These are phyloP conservation scores for Recurvomyces mirabilis DNA, from an alignment of 495 filamentous ascomycete genomes.

Conservation along the genomic window DNA sequence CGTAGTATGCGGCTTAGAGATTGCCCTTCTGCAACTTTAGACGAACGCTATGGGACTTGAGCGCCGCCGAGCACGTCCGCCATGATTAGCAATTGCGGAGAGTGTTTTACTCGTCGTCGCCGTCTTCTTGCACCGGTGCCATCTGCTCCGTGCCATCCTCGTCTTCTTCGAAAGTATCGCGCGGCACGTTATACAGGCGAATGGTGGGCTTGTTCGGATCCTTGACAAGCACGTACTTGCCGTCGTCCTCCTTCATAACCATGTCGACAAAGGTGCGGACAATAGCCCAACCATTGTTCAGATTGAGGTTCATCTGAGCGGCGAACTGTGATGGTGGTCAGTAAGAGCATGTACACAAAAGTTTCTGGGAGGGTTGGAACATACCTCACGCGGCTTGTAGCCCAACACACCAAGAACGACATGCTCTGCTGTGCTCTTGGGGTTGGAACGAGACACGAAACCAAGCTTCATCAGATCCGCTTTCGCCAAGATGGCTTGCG, in stretches of 20 bases:
- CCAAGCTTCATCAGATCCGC: conserved; percentile 97
- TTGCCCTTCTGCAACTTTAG: too few species aligned
- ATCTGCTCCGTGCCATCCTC: conserved; percentile 32
- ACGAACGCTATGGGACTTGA: too few species aligned
- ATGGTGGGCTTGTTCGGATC: conserved; percentile 94
- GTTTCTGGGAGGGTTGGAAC: neutral
- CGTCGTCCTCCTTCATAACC: conserved; percentile 59
- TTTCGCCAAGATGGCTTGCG: conserved; percentile 87
- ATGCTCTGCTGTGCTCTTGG: conserved; percentile 78
- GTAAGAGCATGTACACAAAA: neutral
- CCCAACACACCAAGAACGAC: conserved; percentile 90
- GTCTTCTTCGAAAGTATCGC: conserved; percentile 75
- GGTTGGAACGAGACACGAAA: conserved; percentile 87
- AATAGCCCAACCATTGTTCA: conserved; percentile 97
- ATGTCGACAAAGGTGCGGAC: conserved; percentile 95
- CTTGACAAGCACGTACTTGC: conserved; percentile 63
- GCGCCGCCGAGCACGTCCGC: too few species aligned
- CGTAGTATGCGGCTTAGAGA: too few species aligned
- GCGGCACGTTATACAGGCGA: conserved; percentile 81
- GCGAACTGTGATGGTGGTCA: conserved; percentile 47
- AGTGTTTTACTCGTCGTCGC: conserved; percentile 38
- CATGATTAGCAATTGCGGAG: too few species aligned
- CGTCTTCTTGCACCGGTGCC: conserved; percentile 31
- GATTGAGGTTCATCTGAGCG: conserved; percentile 90
- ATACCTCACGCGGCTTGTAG: conserved; percentile 79